Percentiles rank a stretch among this genome's conserved stretches.
phyloP scores from a whole-genome alignment of 257 asterid genomes.

The Sherardia arvensis region DNA sequence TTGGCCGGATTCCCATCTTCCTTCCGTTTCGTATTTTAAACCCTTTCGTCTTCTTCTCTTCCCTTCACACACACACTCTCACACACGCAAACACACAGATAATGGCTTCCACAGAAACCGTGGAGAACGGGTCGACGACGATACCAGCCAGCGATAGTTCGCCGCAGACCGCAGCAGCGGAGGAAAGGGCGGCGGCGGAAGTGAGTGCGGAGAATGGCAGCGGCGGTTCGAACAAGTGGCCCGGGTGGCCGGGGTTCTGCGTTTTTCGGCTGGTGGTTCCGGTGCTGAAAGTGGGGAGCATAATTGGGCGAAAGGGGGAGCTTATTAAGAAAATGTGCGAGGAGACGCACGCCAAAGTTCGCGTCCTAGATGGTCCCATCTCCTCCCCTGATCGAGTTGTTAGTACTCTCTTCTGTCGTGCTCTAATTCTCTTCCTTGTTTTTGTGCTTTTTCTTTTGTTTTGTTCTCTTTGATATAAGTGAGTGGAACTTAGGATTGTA shows the following conservation, averaged over 20 bases:
- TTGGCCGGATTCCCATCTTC: not conserved
- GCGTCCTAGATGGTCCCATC: slow-evolving; percentile 62
- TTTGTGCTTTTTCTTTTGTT: not conserved
- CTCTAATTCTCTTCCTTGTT: not conserved
- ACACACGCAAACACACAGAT: not conserved
- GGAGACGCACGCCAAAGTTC: slow-evolving; percentile 71
- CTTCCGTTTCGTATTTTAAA: slow-evolving; percentile 1
- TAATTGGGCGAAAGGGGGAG: slow-evolving; percentile 86
- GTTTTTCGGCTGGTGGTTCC: slow-evolving; percentile 70
- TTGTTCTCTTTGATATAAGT: too few relatives aligned
- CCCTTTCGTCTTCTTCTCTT: not conserved
- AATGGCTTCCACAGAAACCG: slow-evolving; percentile 18
- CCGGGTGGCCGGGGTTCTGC: slow-evolving; percentile 82
- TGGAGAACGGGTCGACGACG: slow-evolving; percentile 15
- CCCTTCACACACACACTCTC: not conserved
- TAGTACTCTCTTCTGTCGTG: not conserved
- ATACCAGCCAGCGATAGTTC: not conserved
- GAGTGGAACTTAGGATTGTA: not conserved
- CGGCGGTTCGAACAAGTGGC: slow-evolving; percentile 39
- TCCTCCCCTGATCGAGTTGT: slow-evolving; percentile 76
- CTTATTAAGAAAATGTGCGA: slow-evolving; percentile 74
- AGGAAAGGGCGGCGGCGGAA: not conserved
- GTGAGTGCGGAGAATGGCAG: not conserved
- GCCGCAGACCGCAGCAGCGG: not conserved
- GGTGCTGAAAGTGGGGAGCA: slow-evolving; percentile 68